A percentile compares a stretch with the other conserved stretches of the same genome.
Evolutionary conservation across 179 eudicot species (phyloP).

Genomic region (Monotropa hypopitys): DNA sequence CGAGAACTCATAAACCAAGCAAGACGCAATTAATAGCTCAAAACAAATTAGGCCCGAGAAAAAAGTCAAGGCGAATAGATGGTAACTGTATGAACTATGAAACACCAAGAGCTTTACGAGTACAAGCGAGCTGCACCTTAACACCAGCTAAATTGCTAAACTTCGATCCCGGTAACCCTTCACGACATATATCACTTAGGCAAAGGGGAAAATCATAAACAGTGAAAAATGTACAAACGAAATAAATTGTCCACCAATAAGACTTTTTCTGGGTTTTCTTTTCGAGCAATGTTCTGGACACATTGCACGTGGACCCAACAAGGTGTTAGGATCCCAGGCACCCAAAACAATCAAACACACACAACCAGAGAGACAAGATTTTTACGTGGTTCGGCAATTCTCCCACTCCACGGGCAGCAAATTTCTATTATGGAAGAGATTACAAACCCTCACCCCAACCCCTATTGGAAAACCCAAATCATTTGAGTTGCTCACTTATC

Average conservation of each 20-base stretch:
- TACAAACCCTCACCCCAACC: too few relatives aligned
- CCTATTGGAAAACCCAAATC: too few relatives aligned
- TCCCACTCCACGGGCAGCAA: too few relatives aligned
- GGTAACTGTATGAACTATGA: neutral
- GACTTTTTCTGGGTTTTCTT: neutral
- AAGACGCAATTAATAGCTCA: neutral
- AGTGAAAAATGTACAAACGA: neutral
- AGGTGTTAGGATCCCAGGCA: neutral
- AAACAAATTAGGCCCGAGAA: neutral
- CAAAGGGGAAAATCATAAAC: neutral
- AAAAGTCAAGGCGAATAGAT: neutral
- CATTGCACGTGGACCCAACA: too few relatives aligned
- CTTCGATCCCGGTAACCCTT: neutral
- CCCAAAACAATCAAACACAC: too few relatives aligned
- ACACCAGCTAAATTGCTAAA: neutral
- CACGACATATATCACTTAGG: neutral
- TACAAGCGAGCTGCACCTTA: neutral
- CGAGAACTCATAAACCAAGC: neutral
- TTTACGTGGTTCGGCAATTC: too few relatives aligned
- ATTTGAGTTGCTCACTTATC: too few relatives aligned
- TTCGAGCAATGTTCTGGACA: too few relatives aligned
- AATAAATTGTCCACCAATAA: neutral
- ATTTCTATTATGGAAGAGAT: too few relatives aligned
- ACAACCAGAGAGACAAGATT: too few relatives aligned
- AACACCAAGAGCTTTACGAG: neutral